A percentile compares a stretch with the other conserved stretches of the same genome.
Conservation (phyloP, 768 basidiomycete genomes). For the Calocera cornea region DNA sequence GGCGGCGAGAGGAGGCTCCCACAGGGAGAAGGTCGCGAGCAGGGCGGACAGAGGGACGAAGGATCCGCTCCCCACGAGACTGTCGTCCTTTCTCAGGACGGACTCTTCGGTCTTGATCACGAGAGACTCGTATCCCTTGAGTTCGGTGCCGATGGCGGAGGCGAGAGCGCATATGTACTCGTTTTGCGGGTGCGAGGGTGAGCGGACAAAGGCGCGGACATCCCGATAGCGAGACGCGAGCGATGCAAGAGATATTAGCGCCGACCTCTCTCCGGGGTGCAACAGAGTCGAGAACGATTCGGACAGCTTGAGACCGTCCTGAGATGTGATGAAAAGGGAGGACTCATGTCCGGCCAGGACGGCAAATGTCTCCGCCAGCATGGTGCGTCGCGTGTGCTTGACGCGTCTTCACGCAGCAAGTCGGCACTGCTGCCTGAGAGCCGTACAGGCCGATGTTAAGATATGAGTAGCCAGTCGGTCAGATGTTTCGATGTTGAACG, state of each 20-base stretch:
- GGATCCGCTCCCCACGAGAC: conserved; percentile 61
- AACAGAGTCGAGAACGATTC: conserved; percentile 56
- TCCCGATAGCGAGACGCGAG: conserved; percentile 64
- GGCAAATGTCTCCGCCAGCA: conserved; percentile 83
- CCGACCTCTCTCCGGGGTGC: conserved; percentile 80
- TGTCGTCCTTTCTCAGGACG: conserved; percentile 58
- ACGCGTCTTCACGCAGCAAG: background rate
- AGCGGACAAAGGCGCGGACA: conserved; percentile 44
- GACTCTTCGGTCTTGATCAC: conserved; percentile 71
- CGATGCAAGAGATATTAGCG: conserved; percentile 61
- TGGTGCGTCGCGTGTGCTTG: conserved; percentile 19
- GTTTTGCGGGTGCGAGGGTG: conserved; percentile 36
- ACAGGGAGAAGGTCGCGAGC: conserved; percentile 69
- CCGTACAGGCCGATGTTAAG: no score
- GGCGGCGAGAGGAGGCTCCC: conserved; percentile 75
- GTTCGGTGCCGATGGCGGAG: conserved; percentile 54
- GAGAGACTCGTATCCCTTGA: conserved; percentile 68
- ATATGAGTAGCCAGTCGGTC: no score
- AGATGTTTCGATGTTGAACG: no score
- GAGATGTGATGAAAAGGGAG: conserved; percentile 52
- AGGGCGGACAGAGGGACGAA: conserved; percentile 79
- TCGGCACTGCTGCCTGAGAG: no score
- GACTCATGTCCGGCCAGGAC: conserved; percentile 80
- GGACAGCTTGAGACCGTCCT: conserved; percentile 35
- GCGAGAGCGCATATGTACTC: conserved; percentile 64